Percentiles rank a stretch among this genome's conserved stretches.
These are phyloP conservation scores for Lactifluus pinguis DNA, from an alignment of 768 basidiomycete genomes.

Conservation along the genomic window DNA sequence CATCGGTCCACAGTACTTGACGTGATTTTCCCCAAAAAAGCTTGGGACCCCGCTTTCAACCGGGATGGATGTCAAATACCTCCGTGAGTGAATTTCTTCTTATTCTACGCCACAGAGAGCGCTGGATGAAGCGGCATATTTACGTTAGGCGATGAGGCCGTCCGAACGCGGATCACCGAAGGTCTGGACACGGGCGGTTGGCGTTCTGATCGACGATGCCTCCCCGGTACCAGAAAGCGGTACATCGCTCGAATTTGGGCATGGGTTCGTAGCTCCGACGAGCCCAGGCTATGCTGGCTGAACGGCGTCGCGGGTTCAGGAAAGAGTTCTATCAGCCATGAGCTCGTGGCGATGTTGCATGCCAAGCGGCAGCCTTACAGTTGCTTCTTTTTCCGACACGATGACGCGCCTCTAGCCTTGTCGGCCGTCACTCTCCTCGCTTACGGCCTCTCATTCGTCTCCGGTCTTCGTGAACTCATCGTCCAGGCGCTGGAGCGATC, in stretches of 20 bases:
- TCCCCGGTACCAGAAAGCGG: conserved; percentile 11
- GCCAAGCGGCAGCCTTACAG: conserved; percentile 11
- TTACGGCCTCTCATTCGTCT: conserved; percentile 13
- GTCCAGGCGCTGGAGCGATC: conserved; percentile 6
- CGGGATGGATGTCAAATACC: conserved; percentile 5
- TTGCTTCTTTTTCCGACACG: conserved; percentile 19
- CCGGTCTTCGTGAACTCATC: conserved; percentile 7
- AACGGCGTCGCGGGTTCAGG: conserved; percentile 20
- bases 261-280: conserved; percentile 10
- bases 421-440: conserved; percentile 17
- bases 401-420: conserved; percentile 3
- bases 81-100: conserved; percentile 2
- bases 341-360: conserved; percentile 14
- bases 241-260: conserved; percentile 11
- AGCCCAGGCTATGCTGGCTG: conserved; percentile 13
- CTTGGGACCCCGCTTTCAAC: conserved; percentile 13
- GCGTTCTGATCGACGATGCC: conserved; percentile 11
- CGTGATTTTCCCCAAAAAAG: neutral
- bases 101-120: neutral
- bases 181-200: conserved; percentile 8
- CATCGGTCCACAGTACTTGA: neutral
- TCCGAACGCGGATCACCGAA: conserved; percentile 7
- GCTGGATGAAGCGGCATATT: neutral
- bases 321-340: conserved; percentile 19
- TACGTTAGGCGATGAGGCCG: conserved; percentile 4